Base-by-base conservation (phyloP, 2,329 filamentous ascomycete genomes). In the Alternaria ethzedia region DNA sequence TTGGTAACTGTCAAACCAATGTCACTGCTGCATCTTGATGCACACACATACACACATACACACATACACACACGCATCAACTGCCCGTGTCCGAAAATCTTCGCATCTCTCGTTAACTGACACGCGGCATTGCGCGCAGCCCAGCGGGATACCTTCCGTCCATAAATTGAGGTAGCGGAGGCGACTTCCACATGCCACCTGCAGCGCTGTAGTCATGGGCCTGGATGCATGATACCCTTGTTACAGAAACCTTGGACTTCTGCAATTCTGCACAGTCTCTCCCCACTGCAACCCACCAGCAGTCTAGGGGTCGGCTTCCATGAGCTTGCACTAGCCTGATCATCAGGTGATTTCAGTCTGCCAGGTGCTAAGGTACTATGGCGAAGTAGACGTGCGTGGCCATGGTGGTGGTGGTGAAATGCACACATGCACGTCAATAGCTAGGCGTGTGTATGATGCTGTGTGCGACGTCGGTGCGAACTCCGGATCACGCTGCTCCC, bases 141-240 rank as follows among this genome's bases (percentile, higher is more conserved):
- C 36, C 54, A 54, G 60, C 70, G 68, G 69, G 52, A 60, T 65
- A 72, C 74, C 69, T 76, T 76, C 72, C 75, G 62, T 57, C 66
- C 68, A 71, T 66, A 72, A 66, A 67, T 65, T 66, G 57, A 69
- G 65, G 57, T 59, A 59, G 52, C 70, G 64, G 64, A 70, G 51
- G 62, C 52, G 54, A 67, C 50, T 55, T 63, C 49, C 49, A 52
- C 15, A 52, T 52, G 46, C 59, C 61, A 57, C 57, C 61, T 62
- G 63, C 63, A 65, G 61, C 59, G 59, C 64, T 63, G 63, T 63
- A 61, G 59, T 70, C 68, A 68, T 61, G 67, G 66, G 52, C 45
- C 51, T 62, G 49, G 57, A 56, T 62, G 50, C 60, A 54, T 44
- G 20, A 63, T 57, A 67, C 57, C 61, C 66, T 59, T 64, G 57